Evolutionary conservation across 495 filamentous ascomycete species (phyloP), one percentile per base, ranked within the genome.

Genomic region (Amorphotheca resinae): DNA sequence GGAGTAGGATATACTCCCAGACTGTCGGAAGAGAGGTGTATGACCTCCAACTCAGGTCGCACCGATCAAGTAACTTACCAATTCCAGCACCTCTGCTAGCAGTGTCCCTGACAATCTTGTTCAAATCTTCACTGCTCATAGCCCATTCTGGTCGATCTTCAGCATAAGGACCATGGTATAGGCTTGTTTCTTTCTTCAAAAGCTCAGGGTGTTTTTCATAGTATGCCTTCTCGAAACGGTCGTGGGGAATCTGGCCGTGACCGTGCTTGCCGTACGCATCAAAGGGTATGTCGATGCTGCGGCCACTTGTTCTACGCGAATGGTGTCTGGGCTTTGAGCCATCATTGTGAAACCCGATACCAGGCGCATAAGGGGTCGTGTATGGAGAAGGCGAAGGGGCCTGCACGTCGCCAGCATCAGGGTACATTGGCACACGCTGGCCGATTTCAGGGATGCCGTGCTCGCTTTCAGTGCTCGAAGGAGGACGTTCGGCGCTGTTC

Each of bases 401-500:
- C 63, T 99, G 91, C 8, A 99, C 93, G 61, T 96, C 91, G 33
- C 91, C 91, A 30, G 87, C 88, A 63, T 93, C 77, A 26, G 80
- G 80, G 55, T 89, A 81, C 87, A 99, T 93, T 25, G 91, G 93
- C 16, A 96, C 88, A 52, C 86, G 74, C 55, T 78, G 70, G 28
- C 87, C 87, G 48, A 94, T 91, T 55, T 89, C 82, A 9, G 87
- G 89, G 48, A 95, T 93, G 9, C 89, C 89, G 47, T 82, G 76
- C 49, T 87, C 84, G 15, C 83, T 79, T 9, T 77, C 76, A 41
- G 55, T 36, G 26, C 44, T 47, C 6, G 54, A 52, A 21, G 51
- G 42, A 26, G 39, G 63, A 22, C 60, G 54, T 43, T 71, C 67
- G 23, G 59, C 59, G 41, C 60, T 53, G 32, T 57, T 59, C 4